Base-by-base conservation (phyloP, 352 stramenopile species). In the Phytophthora quininea region DNA sequence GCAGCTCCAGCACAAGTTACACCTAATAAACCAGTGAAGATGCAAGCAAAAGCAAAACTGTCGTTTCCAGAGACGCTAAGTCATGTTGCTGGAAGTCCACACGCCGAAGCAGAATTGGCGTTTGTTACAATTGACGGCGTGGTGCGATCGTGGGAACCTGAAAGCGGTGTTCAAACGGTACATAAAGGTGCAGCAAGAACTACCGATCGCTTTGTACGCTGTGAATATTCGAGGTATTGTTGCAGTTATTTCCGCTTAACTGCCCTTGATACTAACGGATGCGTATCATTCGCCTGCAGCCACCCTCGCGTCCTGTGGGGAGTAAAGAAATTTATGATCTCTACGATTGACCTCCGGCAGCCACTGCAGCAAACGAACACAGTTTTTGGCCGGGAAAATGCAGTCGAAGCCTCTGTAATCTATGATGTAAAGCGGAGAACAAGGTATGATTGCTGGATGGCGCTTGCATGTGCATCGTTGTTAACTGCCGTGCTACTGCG, bases 271-370 rank as follows among this genome's bases (percentile, higher is more conserved):
- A 24, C 19, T 24, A 24, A 24, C 19, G 19, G 19, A 24, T 24
- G 19, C 19, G 19, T 24, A 24, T 24, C 19, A 24, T 24, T 24
- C 46, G 24, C 14, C 33, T 52, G 2, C 54, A 94, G 86, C 31
- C 84, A 95, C 43, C 86, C 86, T 5, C 78, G 84, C 29, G 86
- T 95, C 19, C 64, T 95, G 30, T 95, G 84, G 86, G 60, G 69
- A 35, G 75, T 72, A 37, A 89, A 82, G 38, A 74, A 72, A 37
- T 59, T 76, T 32, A 69, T 67, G 6, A 59, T 91, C 12, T 61
- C 62, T 6, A 77, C 71, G 1, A 43, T 91, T 14, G 86, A 95
- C 69, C 56, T 88, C 49, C 79, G 86, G 3, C 62, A 86, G 33
- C 67, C 71, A 35, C 14, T 55, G 8, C 62, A 73, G 30, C 54